Base-by-base conservation (phyloP, 371 early-diverging fungal species). In the Dipsacomyces acuminosporus region DNA sequence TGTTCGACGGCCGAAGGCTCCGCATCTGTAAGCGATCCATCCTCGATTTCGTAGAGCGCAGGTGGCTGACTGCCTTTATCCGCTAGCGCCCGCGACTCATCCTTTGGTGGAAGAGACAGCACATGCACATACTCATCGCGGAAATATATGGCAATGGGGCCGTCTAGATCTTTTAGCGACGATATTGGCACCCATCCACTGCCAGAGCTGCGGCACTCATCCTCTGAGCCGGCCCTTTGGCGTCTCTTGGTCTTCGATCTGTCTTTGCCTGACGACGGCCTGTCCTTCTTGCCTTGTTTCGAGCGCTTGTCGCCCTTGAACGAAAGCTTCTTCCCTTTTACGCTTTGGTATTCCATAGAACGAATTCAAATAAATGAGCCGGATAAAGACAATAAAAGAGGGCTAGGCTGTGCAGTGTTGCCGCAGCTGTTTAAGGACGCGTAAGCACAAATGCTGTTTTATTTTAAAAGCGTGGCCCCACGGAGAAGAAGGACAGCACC, bases 1-100 rank as follows among this genome's bases (percentile, higher is more conserved):
- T 63, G 63, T 49, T 58, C 63, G 8, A 52, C 53, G 5, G 18
- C 26, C 14, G 41, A 30, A 1, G 63, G 63, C 18, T 57, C 58
- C 11, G 47, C 44, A 2, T 52, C 49, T 8, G 19, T n/a, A 8
- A 63, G 33, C 18, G 48, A 35, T 24, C 18, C 15, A 19, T 21
- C 26, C n/a, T 40, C 35, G 8, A 61, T 26, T 15, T 9, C 34
- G 13, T 44, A 38, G 8, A 60, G 13, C 30, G 25, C 45, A 9
- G 54, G 54, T 7, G 24, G 41, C 8, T 13, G 44, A 2, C 14
- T 26, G 8, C 20, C 9, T 8, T 4, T 14, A 24, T 38, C 48
- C 7, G 38, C 49, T 1, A 43, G 45, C 11, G 45, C 34, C 35
- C 23, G 49, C 4, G 30, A 17, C 38, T 46, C 53, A 7, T 34